phyloP scores from a whole-genome alignment of 257 asterid genomes.

The Verbena officinalis region DNA sequence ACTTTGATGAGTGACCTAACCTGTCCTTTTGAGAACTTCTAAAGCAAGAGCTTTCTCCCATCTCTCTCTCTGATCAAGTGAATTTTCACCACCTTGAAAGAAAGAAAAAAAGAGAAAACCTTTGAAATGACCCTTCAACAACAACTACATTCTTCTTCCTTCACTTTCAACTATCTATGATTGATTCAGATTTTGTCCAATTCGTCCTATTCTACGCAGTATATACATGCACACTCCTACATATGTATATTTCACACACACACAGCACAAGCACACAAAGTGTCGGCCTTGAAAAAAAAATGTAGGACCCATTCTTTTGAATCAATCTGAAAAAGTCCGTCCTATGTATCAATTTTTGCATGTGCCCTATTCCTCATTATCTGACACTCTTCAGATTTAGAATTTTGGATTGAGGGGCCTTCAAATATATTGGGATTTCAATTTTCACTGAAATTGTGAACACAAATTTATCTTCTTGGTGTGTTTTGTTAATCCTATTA shows the following conservation, averaged over 20 bases:
- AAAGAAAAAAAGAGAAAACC: neutral
- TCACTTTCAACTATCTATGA: constrained; percentile 8
- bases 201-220: no score
- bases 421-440: neutral
- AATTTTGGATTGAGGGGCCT: constrained; percentile 19
- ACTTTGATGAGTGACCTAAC: constrained; percentile 30
- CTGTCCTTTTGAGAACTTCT: constrained; percentile 41
- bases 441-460: neutral
- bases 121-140: constrained; percentile 50
- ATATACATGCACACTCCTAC: constrained; percentile 1
- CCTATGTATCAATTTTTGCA: constrained; percentile 30
- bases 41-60: constrained; percentile 35
- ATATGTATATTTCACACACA: neutral
- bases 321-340: constrained; percentile 30
- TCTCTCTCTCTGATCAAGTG: neutral
- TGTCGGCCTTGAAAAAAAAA: constrained; percentile 49
- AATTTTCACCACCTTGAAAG: neutral
- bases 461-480: constrained; percentile 12
- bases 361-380: constrained; percentile 40
- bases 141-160: constrained; percentile 31
- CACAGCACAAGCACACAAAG: constrained; percentile 19
- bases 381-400: constrained; percentile 36
- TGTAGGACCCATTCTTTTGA: constrained; percentile 39
- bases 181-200: constrained; percentile 6
- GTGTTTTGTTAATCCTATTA: constrained; percentile 22